These are phyloP conservation scores for Pleurozium schreberi DNA, from an alignment of 225 moss, liverwort and hornwort species.

Conservation along the genomic window DNA sequence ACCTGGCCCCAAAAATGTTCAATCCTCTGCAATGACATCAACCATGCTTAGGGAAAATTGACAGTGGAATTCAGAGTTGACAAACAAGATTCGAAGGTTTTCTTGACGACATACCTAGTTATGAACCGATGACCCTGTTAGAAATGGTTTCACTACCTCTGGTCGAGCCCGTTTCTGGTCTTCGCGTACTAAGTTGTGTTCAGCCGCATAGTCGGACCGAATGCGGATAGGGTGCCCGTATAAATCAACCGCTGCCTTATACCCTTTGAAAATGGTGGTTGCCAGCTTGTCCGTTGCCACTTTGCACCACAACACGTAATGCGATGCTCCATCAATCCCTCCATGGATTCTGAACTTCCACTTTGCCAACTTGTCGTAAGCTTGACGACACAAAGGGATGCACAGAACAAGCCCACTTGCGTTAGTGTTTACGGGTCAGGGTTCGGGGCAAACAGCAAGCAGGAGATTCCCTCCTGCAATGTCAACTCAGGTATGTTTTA, in stretches of 20 bases:
- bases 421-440: not conserved
- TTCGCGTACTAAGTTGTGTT: not conserved
- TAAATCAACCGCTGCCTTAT: not conserved
- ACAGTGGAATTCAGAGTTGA: not conserved
- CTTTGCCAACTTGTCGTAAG: not conserved
- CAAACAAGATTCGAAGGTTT: not conserved
- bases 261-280: not conserved
- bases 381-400: not conserved
- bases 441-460: not conserved
- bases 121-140: not conserved
- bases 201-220: not conserved
- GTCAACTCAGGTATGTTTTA: too few species aligned
- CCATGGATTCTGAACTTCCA: not conserved
- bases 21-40: not conserved
- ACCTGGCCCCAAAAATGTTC: not conserved
- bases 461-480: not conserved
- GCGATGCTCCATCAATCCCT: not conserved
- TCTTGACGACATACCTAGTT: not conserved
- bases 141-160: not conserved
- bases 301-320: not conserved
- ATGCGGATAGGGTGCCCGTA: not conserved
- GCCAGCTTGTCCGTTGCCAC: not conserved
- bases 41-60: not conserved
- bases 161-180: not conserved
- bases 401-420: not conserved